Conservation (phyloP, 108 stramenopile genomes). For the Skeletonema potamos region DNA sequence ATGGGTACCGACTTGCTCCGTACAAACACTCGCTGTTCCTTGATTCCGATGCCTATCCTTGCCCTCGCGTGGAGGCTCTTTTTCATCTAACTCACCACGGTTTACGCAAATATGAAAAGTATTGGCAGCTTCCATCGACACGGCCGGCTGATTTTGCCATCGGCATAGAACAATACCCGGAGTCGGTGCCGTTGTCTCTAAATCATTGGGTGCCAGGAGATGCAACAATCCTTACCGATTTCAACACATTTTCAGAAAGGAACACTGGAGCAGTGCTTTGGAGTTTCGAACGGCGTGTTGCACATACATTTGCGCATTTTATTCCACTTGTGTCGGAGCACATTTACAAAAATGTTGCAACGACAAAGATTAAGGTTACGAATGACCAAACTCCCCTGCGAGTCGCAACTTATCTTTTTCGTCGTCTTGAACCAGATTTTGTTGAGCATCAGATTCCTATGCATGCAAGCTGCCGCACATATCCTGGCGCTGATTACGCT, state of each 20-base stretch:
- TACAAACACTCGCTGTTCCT: constrained; percentile 13
- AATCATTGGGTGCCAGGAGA: constrained; percentile 5
- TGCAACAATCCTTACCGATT: constrained; percentile 3
- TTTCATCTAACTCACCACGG: neutral
- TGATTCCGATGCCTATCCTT: constrained; percentile 14
- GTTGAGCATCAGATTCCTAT: constrained; percentile 5
- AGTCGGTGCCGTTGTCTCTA: no score
- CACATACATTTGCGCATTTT: constrained; percentile 21
- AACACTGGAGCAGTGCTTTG: constrained; percentile 10
- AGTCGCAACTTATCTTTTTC: constrained; percentile 8
- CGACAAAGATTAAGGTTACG: neutral
- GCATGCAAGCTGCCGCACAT: constrained; percentile 14
- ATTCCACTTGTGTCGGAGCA: constrained; percentile 13
- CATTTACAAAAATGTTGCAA: constrained; percentile 6
- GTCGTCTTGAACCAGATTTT: constrained; percentile 3
- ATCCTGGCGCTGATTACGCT: constrained; percentile 5
- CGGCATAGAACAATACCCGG: constrained; percentile 11
- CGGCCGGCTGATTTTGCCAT: constrained; percentile 9
- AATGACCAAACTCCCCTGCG: constrained; percentile 16
- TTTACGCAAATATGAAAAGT: neutral
- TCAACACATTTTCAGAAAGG: constrained; percentile 1
- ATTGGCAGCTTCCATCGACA: constrained; percentile 5
- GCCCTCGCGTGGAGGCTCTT: constrained; percentile 15
- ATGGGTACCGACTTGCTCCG: constrained; percentile 7
- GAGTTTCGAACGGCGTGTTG: constrained; percentile 3